Percentiles rank a stretch among this genome's conserved stretches.
Evolutionary conservation across 2,329 filamentous ascomycete species (phyloP).

Genomic region (Teratosphaeria gauchensis): DNA sequence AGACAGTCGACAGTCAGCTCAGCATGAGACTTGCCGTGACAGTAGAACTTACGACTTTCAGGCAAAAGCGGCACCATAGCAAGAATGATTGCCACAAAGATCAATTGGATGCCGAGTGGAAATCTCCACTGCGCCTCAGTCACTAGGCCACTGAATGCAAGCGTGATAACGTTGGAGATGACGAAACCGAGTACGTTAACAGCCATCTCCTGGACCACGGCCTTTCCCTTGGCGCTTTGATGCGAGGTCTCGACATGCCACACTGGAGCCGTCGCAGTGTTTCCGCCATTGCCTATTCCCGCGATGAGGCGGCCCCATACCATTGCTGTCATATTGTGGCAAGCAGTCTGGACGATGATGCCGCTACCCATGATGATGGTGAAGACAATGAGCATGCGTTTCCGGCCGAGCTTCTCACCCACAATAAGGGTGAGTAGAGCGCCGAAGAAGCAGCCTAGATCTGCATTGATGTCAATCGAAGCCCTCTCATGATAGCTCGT

Average conservation of each 20-base stretch:
- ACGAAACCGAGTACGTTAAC: constrained; percentile 14
- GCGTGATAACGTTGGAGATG: constrained; percentile 15
- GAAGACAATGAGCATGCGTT: constrained; percentile 18
- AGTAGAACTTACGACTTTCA: constrained; percentile 8
- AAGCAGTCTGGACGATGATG: constrained; percentile 29
- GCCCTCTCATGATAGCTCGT: not conserved
- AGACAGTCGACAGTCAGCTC: not conserved
- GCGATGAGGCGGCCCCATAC: constrained; percentile 33
- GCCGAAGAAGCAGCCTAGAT: constrained; percentile 19
- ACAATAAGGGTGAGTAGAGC: constrained; percentile 18
- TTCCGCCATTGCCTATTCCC: constrained; percentile 25
- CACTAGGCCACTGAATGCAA: constrained; percentile 10
- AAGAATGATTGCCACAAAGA: constrained; percentile 15
- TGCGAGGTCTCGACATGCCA: constrained; percentile 28
- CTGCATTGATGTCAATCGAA: not conserved
- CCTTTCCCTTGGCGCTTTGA: constrained; percentile 10
- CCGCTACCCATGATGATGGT: constrained; percentile 29
- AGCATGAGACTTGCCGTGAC: not conserved
- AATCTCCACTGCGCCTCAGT: constrained; percentile 14
- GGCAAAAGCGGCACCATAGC: constrained; percentile 12
- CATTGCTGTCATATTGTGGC: constrained; percentile 29
- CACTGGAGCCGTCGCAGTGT: constrained; percentile 29
- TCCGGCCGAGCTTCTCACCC: constrained; percentile 19
- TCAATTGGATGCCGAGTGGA: constrained; percentile 12
- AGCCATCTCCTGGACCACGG: constrained; percentile 15